Evolutionary conservation across 2,329 filamentous ascomycete species (phyloP).

Genomic region (Hypoxylon sp.): DNA sequence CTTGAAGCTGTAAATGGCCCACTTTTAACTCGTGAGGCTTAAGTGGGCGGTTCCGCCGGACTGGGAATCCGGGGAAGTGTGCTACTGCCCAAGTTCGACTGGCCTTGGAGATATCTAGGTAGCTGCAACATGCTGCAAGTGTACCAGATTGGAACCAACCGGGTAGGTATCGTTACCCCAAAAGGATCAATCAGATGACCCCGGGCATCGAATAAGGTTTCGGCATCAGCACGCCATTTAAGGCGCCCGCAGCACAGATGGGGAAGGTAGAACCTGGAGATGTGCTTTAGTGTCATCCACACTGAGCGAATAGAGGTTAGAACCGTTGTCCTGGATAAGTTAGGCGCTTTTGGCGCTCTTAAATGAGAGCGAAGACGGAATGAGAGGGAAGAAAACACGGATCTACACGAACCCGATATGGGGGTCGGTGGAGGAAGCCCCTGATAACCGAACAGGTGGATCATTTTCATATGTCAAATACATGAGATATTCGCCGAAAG

Average conservation of each 20-base stretch:
- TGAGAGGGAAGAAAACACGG: conserved; percentile 1
- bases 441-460: background rate
- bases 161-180: background rate
- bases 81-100: background rate
- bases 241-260: background rate
- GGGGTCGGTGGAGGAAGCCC: background rate
- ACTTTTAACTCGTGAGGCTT: background rate
- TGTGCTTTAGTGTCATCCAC: background rate
- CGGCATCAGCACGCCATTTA: background rate
- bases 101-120: background rate
- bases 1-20: background rate
- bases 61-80: background rate
- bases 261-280: conserved; percentile 2
- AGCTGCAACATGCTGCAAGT: background rate
- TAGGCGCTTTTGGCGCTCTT: conserved; percentile 18
- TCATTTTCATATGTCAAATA: background rate
- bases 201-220: background rate
- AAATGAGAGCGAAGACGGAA: background rate
- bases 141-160: background rate
- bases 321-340: background rate
- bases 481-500: background rate
- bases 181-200: background rate
- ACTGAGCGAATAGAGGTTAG: conserved; percentile 3
- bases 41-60: background rate
- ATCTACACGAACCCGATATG: background rate